These are phyloP conservation scores for Leccinum variicolor DNA, from an alignment of 768 basidiomycete genomes.

Conservation along the genomic window DNA sequence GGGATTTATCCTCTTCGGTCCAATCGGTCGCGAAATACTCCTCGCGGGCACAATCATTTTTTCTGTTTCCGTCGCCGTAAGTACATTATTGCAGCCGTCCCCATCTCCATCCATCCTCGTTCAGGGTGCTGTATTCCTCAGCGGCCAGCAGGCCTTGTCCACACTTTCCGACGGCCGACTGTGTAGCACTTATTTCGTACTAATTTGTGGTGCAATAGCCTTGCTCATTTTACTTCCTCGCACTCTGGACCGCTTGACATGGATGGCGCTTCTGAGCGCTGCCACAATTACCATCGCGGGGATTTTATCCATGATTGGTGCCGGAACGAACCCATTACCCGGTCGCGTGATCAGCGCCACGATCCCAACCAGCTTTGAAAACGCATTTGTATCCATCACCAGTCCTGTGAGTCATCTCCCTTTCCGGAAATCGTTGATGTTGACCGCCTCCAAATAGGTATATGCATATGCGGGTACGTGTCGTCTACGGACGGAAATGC, in stretches of 20 bases:
- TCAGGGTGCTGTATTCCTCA: constrained; percentile 29
- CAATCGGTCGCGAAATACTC: constrained; percentile 3
- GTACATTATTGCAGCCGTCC: not conserved
- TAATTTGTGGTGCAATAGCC: constrained; percentile 40
- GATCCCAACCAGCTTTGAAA: constrained; percentile 39
- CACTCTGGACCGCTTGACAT: constrained; percentile 36
- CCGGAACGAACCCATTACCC: constrained; percentile 43
- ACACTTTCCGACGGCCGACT: constrained; percentile 46
- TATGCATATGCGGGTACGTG: constrained; percentile 9
- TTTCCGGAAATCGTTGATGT: not conserved
- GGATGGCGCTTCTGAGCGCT: constrained; percentile 42
- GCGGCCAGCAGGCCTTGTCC: constrained; percentile 51
- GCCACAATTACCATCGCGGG: constrained; percentile 43
- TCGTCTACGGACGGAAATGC: not conserved
- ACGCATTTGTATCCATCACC: constrained; percentile 15
- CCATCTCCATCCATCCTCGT: not conserved
- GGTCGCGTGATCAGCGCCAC: constrained; percentile 29
- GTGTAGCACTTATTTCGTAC: constrained; percentile 42
- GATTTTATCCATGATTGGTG: constrained; percentile 48
- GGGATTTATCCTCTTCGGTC: constrained; percentile 3
- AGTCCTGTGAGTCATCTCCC: not conserved
- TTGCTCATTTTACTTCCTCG: constrained; percentile 7
- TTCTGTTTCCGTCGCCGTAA: not conserved
- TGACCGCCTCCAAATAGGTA: not conserved
- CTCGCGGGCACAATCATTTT: constrained; percentile 1